Evolutionary conservation across 2,329 filamentous ascomycete genomes (phyloP), one percentile per base, ranked within the genome.

Genomic region (Blastomyces parvus): DNA sequence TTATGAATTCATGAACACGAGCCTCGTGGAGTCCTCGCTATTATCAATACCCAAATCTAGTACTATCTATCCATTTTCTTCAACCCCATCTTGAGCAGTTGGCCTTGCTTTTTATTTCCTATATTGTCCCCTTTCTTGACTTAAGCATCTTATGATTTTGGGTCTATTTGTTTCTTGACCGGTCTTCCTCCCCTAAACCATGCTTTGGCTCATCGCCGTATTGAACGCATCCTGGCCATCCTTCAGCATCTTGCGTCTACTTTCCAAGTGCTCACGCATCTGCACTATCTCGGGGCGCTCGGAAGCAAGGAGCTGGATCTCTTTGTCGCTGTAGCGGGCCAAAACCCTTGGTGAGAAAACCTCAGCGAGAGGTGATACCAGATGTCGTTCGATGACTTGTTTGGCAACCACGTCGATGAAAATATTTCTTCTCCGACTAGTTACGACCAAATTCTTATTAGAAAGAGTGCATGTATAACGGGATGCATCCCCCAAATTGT

Each of bases 351-450:
- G 62, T 25, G 62, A 59, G 27, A 63, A 63, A 27, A 60, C 48
- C 14, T 60, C 57, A 33, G 46, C 36, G 40, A 63, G 30, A 19
- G 57, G 57, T 19, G 57, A 56, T 60, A 63, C 62, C 25, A 63
- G 44, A 50, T 60, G 62, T 33, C 62, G 55, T 46, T 63, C 62
- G 40, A 63, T 52, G 22, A 63, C 56, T 44, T 63, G 62, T n/a
- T 63, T 63, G 1, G 56, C 56, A 33, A 63, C 30, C 17, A 63
- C 62, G 53, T 63, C 62, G 25, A 63, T 60, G 30, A 60, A 60
- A 63, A 25, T 60, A 63, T 48, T 60, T 63, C 30, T 25, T 42
- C 36, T 63, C 62, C 9, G 56, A 38, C 62, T 63, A 60, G 50
- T 2, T 50, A 25, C 33, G 8, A 36, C 33, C 33, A 36, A 36